Base-by-base conservation (phyloP, 176 grass and related monocot genomes). In the Bothriochloa decipiens region DNA sequence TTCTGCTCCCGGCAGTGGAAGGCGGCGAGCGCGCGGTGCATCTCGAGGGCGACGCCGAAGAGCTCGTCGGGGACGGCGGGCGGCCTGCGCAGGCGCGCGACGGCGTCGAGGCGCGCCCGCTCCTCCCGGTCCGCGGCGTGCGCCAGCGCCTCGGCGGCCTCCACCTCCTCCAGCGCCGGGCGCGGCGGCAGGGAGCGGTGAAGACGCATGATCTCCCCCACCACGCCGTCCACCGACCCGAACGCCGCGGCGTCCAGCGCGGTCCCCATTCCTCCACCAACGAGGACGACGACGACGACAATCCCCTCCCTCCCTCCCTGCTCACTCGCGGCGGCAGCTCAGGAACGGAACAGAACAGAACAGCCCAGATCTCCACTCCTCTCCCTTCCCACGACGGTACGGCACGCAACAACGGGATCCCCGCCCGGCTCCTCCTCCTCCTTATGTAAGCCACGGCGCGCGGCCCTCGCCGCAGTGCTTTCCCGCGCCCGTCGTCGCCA, bases 31-130 rank as follows among this genome's bases (percentile, higher is more conserved):
- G 83, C 91, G 84, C 92, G 91, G 80, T 96, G 97, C 93, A 99
- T 99, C 88, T 99, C 97, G 77, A 89, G 90, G 26, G 92, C 76
- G 65, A 96, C 72, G 83, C 81, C 93, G 93, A 99, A 96, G 72
- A 99, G 97, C 81, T 96, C 97, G 42, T 96, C 93, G 22, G 97
- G 93, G 42, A 99, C 84, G 50, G 82, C 82, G 20, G 89, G 69
- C 8, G 86, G 80, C 74, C 89, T 84, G 23, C 83, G 86, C 46
- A 92, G 91, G 29, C 82, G 82, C 62, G 61, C 62, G n/a, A 96
- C 71, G 84, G 88, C 81, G 53, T 98, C 96, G 27, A 94, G 29
- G 42, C 89, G 93, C 45, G 58, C 85, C 14, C 87, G 84, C 86
- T 98, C 96, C 86, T 96, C 96, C 57, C 85, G 87, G 58, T 98